Base-by-base conservation (phyloP, 805 yeast genomes). In the Saccharomycopsis capsularis region DNA sequence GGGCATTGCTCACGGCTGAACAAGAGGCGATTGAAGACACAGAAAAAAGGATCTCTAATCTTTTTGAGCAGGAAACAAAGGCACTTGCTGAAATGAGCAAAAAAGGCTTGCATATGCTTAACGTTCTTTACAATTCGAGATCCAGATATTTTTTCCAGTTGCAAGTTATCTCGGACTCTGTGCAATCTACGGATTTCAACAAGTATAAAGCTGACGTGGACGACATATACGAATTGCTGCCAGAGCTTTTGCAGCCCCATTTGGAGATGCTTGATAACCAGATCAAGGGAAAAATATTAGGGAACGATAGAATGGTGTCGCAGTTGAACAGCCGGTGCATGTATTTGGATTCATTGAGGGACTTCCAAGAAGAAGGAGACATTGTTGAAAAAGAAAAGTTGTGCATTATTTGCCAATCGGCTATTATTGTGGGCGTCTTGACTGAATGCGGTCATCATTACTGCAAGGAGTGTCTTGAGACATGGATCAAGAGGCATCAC, bases 401-500 rank as follows among this genome's bases (percentile, higher is more conserved):
- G 18, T 93, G 99, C 63, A 75, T 81, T 29, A 90, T 93, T 52
- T 93, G 99, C 62, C 77, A 84, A 19, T 73, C 80, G 3, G 61
- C 75, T 1, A 86, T 89, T 44, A 69, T 76, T 2, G 70, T 79
- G 36, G 99, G 99, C 0, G 75, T 93, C 0, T 68, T 93, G 48
- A 83, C 95, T 0, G 79, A 79, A 7, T 93, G 99, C 71, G 98
- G 98, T 0, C 99, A 93, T 64, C 81, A 80, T 56, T 93, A 84
- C 60, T 93, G 99, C 62, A 76, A 78, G 50, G 85, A 77, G 1
- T 93, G 99, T 63, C 68, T 93, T 34, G 72, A 67, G 18, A 79
- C 72, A 47, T 93, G 99, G 99, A 60, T 84, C 46, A 65, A 64
- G 19, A 19, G 32, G 15, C 75, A 75, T 36, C 61, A 65, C 1